Conservation (phyloP, 164 flowering plant genomes). For the Sedum album region DNA sequence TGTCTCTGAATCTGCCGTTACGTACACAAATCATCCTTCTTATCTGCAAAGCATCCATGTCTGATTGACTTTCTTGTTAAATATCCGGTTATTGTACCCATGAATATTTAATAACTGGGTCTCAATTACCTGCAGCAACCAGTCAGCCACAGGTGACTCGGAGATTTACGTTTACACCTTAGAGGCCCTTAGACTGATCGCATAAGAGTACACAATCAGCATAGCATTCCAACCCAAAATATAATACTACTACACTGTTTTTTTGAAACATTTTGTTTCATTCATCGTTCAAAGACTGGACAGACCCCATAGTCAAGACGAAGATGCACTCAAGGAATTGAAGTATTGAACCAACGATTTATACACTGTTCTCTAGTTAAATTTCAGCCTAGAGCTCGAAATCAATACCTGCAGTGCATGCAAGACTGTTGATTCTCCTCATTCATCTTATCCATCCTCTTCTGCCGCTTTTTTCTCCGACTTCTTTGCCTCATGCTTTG, state of each 20-base stretch:
- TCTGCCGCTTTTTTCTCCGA: constrained; percentile 72
- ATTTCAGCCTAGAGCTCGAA: too few species aligned
- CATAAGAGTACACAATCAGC: constrained; percentile 91
- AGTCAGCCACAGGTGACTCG: constrained; percentile 86
- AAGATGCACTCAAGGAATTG: too few species aligned
- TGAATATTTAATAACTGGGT: constrained; percentile 56
- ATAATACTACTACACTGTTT: too few species aligned
- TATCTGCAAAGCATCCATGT: constrained; percentile 71
- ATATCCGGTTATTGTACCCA: constrained; percentile 85
- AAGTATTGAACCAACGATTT: too few species aligned
- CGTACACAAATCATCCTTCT: constrained; percentile 70
- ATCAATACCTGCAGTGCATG: constrained; percentile 68
- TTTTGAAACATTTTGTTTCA: too few species aligned
- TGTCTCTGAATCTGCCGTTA: constrained; percentile 95
- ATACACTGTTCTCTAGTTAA: too few species aligned
- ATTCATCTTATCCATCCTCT: constrained; percentile 68
- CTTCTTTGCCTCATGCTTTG: constrained; percentile 63
- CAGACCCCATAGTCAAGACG: too few species aligned
- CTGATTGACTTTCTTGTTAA: constrained; percentile 62
- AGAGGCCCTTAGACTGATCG: constrained; percentile 80
- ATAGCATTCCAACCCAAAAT: too few species aligned
- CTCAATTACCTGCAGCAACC: constrained; percentile 75
- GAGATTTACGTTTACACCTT: constrained; percentile 52
- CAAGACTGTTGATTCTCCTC: constrained; percentile 78
- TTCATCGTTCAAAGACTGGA: too few species aligned